Base-by-base conservation (phyloP, 495 filamentous ascomycete genomes). In the Schizothecium vesticola region DNA sequence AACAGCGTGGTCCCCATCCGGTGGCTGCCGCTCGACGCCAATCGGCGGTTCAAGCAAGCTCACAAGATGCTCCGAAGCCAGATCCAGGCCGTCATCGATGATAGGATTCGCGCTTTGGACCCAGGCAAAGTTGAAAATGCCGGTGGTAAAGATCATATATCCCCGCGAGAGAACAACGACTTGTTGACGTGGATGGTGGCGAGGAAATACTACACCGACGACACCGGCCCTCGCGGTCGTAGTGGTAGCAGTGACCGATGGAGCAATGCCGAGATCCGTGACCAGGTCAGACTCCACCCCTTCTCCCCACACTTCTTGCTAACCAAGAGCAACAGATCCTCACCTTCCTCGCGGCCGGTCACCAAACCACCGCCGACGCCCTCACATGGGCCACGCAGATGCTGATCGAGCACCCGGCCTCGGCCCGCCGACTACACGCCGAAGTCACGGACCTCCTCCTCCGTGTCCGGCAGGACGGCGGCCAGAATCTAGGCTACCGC, bases 51-150 rank as follows among this genome's bases (percentile, higher is more conserved):
- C 63, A 67, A 43, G 6, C 58, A 67, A 60, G 22, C 74, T 4
- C 11, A 84, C 80, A 13, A 71, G 82, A 24, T 90, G 88, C 66
- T 90, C 89, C 67, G 76, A 87, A 60, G 67, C 16, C 63, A 71
- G 16, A 63, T 64, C 6, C 29, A 23, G 16, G 57, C 3, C 24
- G 36, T 56, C 21, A 10, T 3, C 0, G 66, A 61, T 19, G 61
- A 24, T n/a, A n/a, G n/a, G n/a, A n/a, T n/a, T n/a, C n/a, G n/a
- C n/a, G n/a, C n/a, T n/a, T n/a, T n/a, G n/a, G n/a, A n/a, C 5
- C 33, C n/a, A n/a, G n/a, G n/a, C n/a, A n/a, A n/a, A n/a, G n/a
- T n/a, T n/a, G n/a, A 64, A 11, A n/a, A n/a, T n/a, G n/a, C n/a
- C n/a, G n/a, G n/a, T n/a, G n/a, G n/a, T n/a, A n/a, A n/a, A n/a